Conservation (phyloP, 805 yeast species). For the Kluyveromyces aestuarii region DNA sequence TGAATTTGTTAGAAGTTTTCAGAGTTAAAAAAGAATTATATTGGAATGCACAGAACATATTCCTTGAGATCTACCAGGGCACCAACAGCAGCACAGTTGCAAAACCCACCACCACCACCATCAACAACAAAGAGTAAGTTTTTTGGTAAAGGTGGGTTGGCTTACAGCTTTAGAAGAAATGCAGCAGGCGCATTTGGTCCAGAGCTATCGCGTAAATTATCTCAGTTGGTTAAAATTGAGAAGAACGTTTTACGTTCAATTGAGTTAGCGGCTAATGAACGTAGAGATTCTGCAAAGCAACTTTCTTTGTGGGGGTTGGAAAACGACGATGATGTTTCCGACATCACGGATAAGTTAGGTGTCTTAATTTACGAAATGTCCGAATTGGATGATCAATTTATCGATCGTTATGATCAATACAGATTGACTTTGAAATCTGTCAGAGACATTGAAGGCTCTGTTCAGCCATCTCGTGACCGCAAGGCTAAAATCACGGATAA, state of each 20-base stretch:
- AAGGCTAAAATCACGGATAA: constrained; percentile 79
- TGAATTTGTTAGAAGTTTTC: not conserved
- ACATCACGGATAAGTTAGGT: constrained; percentile 80
- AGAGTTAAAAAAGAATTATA: not conserved
- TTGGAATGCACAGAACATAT: constrained; percentile 91
- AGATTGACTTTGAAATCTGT: constrained; percentile 73
- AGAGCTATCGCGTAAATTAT: constrained; percentile 64
- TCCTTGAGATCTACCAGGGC: constrained; percentile 92
- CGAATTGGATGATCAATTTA: constrained; percentile 80
- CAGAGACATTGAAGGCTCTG: constrained; percentile 79
- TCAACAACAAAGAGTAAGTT: constrained; percentile 75
- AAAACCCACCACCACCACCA: constrained; percentile 91
- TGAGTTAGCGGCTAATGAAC: constrained; percentile 68
- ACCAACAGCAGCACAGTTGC: constrained; percentile 94
- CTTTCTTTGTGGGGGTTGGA: constrained; percentile 81
- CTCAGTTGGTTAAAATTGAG: constrained; percentile 71
- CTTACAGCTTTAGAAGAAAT: constrained; percentile 53
- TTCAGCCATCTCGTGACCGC: constrained; percentile 82
- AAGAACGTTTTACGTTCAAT: constrained; percentile 72
- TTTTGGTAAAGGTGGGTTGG: constrained; percentile 71
- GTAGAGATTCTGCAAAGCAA: constrained; percentile 76
- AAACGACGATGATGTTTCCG: constrained; percentile 78
- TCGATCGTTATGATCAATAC: constrained; percentile 79
- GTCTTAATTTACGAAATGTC: constrained; percentile 75
- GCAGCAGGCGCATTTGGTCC: constrained; percentile 79